Percentiles rank a stretch among this genome's conserved stretches.
phyloP scores from a whole-genome alignment of 2,329 filamentous ascomycete genomes.

The Ceratocystis variospora region DNA sequence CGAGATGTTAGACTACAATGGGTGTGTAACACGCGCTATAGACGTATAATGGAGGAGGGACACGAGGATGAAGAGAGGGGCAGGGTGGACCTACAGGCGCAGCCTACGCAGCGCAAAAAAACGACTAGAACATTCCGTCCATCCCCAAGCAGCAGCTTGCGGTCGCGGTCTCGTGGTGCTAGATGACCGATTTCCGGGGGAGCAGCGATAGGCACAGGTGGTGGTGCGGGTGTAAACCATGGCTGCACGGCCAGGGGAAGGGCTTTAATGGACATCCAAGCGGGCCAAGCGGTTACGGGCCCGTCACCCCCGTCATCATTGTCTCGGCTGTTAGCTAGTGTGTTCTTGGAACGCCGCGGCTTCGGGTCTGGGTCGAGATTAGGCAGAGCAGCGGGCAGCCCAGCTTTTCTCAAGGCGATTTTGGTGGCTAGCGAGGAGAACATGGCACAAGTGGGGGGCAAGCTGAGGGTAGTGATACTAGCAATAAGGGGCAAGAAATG shows the following conservation, averaged over 20 bases:
- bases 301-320: constrained; percentile 18
- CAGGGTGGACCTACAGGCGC: constrained; percentile 34
- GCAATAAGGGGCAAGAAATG: not conserved
- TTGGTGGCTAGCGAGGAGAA: constrained; percentile 44
- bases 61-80: constrained; percentile 4
- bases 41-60: not conserved
- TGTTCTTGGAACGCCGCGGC: constrained; percentile 19
- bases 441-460: constrained; percentile 28
- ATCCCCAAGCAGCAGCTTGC: constrained; percentile 32
- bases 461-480: not conserved
- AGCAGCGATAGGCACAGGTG: constrained; percentile 33
- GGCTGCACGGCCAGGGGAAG: constrained; percentile 40
- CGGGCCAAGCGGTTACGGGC: constrained; percentile 25
- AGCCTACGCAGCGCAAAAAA: constrained; percentile 42
- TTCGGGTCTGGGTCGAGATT: constrained; percentile 26
- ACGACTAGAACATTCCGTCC: constrained; percentile 35
- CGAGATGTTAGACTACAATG: not conserved
- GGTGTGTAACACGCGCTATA: not conserved
- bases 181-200: constrained; percentile 36
- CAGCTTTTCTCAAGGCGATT: constrained; percentile 43
- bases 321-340: constrained; percentile 22
- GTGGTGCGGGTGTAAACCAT: constrained; percentile 39
- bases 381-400: constrained; percentile 38
- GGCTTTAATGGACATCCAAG: constrained; percentile 38
- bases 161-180: constrained; percentile 35